These are phyloP conservation scores for Suillus subluteus DNA, from an alignment of 768 basidiomycete genomes.

Conservation along the genomic window DNA sequence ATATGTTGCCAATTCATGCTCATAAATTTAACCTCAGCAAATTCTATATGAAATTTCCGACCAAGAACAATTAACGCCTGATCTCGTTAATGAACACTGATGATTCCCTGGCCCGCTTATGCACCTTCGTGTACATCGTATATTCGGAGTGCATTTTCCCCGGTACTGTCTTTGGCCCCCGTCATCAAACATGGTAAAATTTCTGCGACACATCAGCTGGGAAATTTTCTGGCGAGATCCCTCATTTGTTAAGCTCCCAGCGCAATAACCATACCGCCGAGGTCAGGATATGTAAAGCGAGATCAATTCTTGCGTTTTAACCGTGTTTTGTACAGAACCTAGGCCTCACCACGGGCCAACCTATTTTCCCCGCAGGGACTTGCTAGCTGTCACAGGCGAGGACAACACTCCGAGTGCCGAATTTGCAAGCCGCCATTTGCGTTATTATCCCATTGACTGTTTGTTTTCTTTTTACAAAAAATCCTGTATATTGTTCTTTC, in stretches of 20 bases:
- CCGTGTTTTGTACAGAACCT: background rate
- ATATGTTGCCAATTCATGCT: background rate
- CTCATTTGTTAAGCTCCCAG: background rate
- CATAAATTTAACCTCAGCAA: background rate
- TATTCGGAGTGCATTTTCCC: background rate
- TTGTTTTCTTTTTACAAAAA: too few species aligned
- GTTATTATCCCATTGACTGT: too few species aligned
- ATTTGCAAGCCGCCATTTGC: too few species aligned
- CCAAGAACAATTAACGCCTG: background rate
- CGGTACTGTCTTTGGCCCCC: background rate
- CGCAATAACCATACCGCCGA: background rate
- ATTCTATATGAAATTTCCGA: background rate
- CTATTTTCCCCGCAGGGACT: background rate
- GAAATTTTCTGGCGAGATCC: too few species aligned
- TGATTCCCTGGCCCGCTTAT: background rate
- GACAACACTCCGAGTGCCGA: background rate
- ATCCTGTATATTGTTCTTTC: too few species aligned
- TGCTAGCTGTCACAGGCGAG: background rate
- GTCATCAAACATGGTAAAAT: background rate
- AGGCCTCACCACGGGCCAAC: background rate
- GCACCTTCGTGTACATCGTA: background rate
- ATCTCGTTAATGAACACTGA: background rate
- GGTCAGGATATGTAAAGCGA: background rate
- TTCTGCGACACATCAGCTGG: too few species aligned
- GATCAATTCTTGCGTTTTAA: background rate